Evolutionary conservation across 2,329 filamentous ascomycete species (phyloP), one percentile per base, ranked within the genome.

Genomic region (Aspergillus glaucus): DNA sequence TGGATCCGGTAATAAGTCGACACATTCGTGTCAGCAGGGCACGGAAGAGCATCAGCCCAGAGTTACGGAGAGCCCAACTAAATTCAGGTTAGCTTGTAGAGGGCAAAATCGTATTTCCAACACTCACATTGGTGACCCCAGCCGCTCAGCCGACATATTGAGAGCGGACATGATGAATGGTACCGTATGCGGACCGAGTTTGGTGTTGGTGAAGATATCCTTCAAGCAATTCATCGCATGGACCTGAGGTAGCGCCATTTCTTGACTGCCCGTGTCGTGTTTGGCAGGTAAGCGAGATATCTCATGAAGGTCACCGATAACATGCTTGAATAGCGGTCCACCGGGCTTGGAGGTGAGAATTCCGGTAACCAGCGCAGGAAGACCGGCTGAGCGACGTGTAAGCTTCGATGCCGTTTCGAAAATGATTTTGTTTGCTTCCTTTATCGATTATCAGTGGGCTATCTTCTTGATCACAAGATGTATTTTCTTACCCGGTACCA

Each of bases 141-240:
- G 76, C 45, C 86, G 88, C 50, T 80, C 79, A 9, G 88, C 87
- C 1, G 91, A 90, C n/a, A 97, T 76, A 52, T 85, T 80, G 3
- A 98, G 75, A 30, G 85, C 85, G 26, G 81, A 75, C 7, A 87
- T 83, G 6, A 96, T 76, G 57, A 90, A 86, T 0, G 75, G 74
- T 59, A 95, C 88, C 0, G 88, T 87, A 46, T 79, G 79, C 48
- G 82, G 81, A 24, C 87, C 79, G 12, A 97, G 76, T 44, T 82
- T 81, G 0, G 89, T 88, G 56, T 85, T 90, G 49, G 88, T 92
- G 68, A 96, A 93, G 2, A 95, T 85, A 55, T 95, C 90, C 63
- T 93, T 93, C 49, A 98, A 74, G 52, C 88, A 95, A 64, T 98
- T 98, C 63, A 95, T 79, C 0, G 93, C 90, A 66, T 98, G 93